Evolutionary conservation across 163 green algal species (phyloP).

Genomic region (Chlorella variabilis): DNA sequence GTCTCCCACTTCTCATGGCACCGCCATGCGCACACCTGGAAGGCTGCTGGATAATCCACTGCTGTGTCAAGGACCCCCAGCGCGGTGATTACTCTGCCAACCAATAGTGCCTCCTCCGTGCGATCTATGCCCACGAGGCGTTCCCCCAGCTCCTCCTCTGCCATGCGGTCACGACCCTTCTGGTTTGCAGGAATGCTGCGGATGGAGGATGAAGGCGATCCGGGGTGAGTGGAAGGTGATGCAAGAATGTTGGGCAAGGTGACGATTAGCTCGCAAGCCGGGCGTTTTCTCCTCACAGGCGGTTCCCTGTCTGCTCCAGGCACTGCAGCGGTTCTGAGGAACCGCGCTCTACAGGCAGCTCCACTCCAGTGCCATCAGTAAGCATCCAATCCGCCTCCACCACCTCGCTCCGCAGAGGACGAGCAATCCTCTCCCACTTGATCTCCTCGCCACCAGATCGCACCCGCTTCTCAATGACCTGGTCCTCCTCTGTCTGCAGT

Average conservation of each 20-base stretch:
- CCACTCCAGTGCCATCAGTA: not conserved
- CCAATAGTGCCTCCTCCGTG: not conserved
- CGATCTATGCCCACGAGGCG: not conserved
- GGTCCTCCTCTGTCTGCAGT: too few species aligned
- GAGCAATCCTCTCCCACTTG: not conserved
- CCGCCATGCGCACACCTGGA: not conserved
- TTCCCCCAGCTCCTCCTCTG: constrained; percentile 6
- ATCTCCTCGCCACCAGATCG: not conserved
- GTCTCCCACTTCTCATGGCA: not conserved
- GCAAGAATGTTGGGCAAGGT: not conserved
- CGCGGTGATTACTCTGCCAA: not conserved
- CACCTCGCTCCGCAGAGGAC: not conserved
- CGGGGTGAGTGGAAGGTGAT: not conserved
- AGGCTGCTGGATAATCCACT: not conserved
- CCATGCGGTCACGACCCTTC: not conserved
- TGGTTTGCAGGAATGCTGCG: not conserved
- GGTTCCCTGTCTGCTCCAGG: not conserved
- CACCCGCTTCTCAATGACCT: not conserved
- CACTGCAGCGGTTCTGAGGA: not conserved
- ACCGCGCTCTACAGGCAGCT: not conserved
- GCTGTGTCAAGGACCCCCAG: not conserved
- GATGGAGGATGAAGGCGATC: not conserved
- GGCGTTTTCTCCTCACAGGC: constrained; percentile 8
- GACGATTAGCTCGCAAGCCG: too few species aligned
- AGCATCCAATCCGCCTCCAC: not conserved